These are phyloP conservation scores for Phoenix roebelenii DNA, from an alignment of 176 grass and related monocot genomes.

Conservation along the genomic window DNA sequence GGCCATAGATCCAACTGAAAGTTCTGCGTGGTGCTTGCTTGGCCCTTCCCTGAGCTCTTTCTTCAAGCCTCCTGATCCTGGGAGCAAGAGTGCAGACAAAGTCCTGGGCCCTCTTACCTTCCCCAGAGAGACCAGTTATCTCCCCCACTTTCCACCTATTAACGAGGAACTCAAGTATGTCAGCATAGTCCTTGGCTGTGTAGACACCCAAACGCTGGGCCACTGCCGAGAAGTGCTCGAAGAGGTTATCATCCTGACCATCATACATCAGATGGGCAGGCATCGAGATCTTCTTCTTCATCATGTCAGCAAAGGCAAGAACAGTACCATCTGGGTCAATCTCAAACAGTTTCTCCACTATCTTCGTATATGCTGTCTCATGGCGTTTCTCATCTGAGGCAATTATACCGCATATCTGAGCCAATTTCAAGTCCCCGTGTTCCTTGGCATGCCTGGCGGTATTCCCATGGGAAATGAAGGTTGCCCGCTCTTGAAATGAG, in stretches of 20 bases:
- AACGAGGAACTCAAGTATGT: slow-evolving; percentile 12
- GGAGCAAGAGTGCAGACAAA: slow-evolving; percentile 14
- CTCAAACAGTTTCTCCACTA: slow-evolving; percentile 15
- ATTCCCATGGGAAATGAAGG: slow-evolving; percentile 19
- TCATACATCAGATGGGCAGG: slow-evolving; percentile 15
- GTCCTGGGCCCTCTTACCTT: slow-evolving; percentile 12
- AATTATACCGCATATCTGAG: slow-evolving; percentile 16
- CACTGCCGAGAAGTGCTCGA: slow-evolving; percentile 11
- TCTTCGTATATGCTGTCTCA: slow-evolving; percentile 18
- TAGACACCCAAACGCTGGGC: slow-evolving; percentile 8
- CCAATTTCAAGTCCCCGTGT: slow-evolving; percentile 10
- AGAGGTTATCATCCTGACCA: slow-evolving; percentile 12
- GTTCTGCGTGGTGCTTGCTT: not conserved
- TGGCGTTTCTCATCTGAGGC: slow-evolving; percentile 14
- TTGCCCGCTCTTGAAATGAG: slow-evolving; percentile 14
- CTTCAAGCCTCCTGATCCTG: slow-evolving; percentile 9
- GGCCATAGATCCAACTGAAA: slow-evolving; percentile 33
- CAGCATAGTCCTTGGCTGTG: slow-evolving; percentile 9
- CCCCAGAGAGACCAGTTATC: not conserved
- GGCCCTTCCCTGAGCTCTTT: slow-evolving; percentile 4
- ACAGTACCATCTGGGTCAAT: slow-evolving; percentile 8
- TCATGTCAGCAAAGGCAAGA: slow-evolving; percentile 15
- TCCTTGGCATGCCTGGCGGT: slow-evolving; percentile 12
- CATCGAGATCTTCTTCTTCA: slow-evolving; percentile 19
- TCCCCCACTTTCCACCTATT: slow-evolving; percentile 8